Conservation (phyloP, 176 grass and related monocot genomes). For the Cocos nucifera region DNA sequence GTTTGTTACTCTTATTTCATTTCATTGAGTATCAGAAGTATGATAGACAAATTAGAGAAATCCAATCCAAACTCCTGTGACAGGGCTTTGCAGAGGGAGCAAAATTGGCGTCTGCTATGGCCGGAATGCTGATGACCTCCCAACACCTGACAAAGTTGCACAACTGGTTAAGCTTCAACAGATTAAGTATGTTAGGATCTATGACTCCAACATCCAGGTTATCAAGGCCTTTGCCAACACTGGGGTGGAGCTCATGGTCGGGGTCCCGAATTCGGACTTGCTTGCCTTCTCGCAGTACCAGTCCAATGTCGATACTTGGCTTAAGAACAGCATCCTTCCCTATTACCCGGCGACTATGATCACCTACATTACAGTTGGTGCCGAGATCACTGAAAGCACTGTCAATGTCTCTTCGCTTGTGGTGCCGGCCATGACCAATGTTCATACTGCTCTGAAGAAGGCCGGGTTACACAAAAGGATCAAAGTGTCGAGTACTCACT, state of each 20-base stretch:
- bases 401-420: slow-evolving; percentile 57
- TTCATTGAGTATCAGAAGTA: too few species aligned
- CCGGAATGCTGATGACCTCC: not conserved
- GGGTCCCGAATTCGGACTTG: slow-evolving; percentile 89
- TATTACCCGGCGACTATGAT: slow-evolving; percentile 84
- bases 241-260: slow-evolving; percentile 81
- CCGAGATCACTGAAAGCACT: slow-evolving; percentile 74
- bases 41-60: too few species aligned
- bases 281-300: slow-evolving; percentile 94
- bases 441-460: slow-evolving; percentile 73
- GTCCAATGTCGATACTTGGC: slow-evolving; percentile 92
- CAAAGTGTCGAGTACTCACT: slow-evolving; percentile 90
- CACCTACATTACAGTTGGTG: slow-evolving; percentile 86
- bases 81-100: not conserved
- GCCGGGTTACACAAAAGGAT: slow-evolving; percentile 83
- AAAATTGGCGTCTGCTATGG: not conserved
- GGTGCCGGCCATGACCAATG: slow-evolving; percentile 89
- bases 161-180: not conserved
- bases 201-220: not conserved
- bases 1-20: too few species aligned
- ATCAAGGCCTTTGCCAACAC: slow-evolving; percentile 87
- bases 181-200: not conserved
- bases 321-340: slow-evolving; percentile 87
- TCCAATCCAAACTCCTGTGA: too few species aligned
- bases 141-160: not conserved